phyloP scores from a whole-genome alignment of 148 eudicot genomes.

The Chenopodium album region DNA sequence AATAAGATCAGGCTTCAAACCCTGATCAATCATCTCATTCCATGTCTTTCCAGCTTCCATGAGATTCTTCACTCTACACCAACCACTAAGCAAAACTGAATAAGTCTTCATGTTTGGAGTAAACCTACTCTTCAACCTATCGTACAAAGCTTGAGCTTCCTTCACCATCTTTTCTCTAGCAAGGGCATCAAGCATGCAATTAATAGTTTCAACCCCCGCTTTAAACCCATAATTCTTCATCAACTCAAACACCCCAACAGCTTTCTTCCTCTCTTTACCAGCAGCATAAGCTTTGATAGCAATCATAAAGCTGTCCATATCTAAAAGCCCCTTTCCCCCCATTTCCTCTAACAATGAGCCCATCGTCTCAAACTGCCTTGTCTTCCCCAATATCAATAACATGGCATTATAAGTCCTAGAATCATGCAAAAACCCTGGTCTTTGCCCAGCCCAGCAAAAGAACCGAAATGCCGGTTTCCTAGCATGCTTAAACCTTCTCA shows the following conservation, averaged over 20 bases:
- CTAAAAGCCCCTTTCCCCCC: slow-evolving; percentile 69
- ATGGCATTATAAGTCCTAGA: slow-evolving; percentile 70
- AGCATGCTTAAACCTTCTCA: slow-evolving; percentile 75
- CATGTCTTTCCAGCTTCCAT: slow-evolving; percentile 82
- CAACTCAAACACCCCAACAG: slow-evolving; percentile 74
- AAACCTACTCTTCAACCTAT: slow-evolving; percentile 55
- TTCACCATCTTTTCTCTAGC: slow-evolving; percentile 69
- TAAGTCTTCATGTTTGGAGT: slow-evolving; percentile 56
- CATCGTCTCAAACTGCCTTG: slow-evolving; percentile 87
- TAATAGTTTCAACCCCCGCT: slow-evolving; percentile 62
- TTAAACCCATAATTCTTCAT: slow-evolving; percentile 75
- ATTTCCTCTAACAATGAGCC: slow-evolving; percentile 76
- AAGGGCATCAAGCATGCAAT: slow-evolving; percentile 65
- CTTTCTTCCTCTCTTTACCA: slow-evolving; percentile 75
- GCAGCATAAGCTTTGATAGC: slow-evolving; percentile 66
- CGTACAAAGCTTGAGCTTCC: slow-evolving; percentile 70
- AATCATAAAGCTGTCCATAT: slow-evolving; percentile 62
- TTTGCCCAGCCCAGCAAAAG: slow-evolving; percentile 74
- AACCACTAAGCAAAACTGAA: slow-evolving; percentile 67
- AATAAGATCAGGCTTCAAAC: slow-evolving; percentile 73
- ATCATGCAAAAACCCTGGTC: slow-evolving; percentile 57
- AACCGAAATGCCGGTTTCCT: slow-evolving; percentile 83
- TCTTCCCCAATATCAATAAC: slow-evolving; percentile 72
- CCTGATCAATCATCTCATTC: slow-evolving; percentile 86
- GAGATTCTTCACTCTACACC: slow-evolving; percentile 75